Base-by-base conservation (phyloP, 2,329 filamentous ascomycete genomes). In the Alternaria rosae region DNA sequence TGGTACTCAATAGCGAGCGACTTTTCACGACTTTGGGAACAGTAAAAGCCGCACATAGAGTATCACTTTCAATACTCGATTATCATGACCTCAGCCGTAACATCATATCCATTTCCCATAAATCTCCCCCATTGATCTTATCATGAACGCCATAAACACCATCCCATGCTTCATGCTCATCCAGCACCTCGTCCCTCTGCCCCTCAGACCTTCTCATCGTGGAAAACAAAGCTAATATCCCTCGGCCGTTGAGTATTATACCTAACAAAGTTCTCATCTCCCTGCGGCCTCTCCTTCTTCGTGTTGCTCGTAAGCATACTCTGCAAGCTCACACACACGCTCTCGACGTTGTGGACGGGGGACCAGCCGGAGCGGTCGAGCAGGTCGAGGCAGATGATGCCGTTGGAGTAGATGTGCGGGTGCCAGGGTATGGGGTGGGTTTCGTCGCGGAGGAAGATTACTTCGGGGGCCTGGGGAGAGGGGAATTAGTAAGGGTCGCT, bases 241-340 rank as follows among this genome's bases (percentile, higher is more conserved):
- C 91, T 87, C 47, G 94, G 93, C 41, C 94, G 85, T 67, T 89
- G 86, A 25, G 88, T 88, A 76, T 97, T 97, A 63, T 87, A 88
- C 57, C 88, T 85, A 25, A 97, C 93, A 74, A 99, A 98, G 11
- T 95, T 91, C 58, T 91, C 92, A 75, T 99, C 93, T 5, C 94
- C 95, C 0, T 91, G 91, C 0, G 95, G 95, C 32, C 95, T 86
- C 81, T 98, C 94, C 73, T 94, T 91, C 82, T 94, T 94, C 11
- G 88, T 91, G 79, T 99, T 99, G 64, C 94, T 93, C 1, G 95
- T 97, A 75, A 99, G 82, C 95, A 99, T 99, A 82, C 93, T 97
- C 82, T 99, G 95, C 57, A 99, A 87, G 79, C 93, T 97, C 88
- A 99, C 95, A 83, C 93, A 97, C 25, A 99, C 90, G 74, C 92